Percentiles rank a stretch among this genome's conserved stretches.
Evolutionary conservation across 106 monocot species (phyloP).

Genomic region (Dioscorea dumetorum): DNA sequence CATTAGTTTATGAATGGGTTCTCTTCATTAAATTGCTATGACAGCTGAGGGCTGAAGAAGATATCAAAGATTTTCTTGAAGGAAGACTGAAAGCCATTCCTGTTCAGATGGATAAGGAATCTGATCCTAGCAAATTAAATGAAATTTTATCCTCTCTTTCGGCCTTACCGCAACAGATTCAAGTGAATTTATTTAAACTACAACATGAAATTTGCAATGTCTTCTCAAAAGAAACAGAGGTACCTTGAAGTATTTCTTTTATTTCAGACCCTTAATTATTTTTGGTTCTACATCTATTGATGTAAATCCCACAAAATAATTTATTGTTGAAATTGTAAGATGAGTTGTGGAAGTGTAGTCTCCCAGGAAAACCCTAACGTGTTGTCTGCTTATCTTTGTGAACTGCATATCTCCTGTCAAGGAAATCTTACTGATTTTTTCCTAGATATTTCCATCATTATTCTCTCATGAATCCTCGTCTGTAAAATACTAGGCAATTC

Average conservation of each 20-base stretch:
- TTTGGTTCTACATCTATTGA: too few species aligned
- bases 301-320: too few species aligned
- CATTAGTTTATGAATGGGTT: background rate
- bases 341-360: too few species aligned
- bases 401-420: too few species aligned
- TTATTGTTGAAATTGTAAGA: too few species aligned
- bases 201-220: slow-evolving; percentile 34
- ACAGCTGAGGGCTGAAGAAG: slow-evolving; percentile 81
- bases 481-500: too few species aligned
- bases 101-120: slow-evolving; percentile 42
- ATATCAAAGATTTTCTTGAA: slow-evolving; percentile 60
- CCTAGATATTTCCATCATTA: too few species aligned
- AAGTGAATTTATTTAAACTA: slow-evolving; percentile 39
- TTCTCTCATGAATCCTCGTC: too few species aligned
- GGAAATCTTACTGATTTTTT: too few species aligned
- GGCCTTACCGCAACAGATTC: slow-evolving; percentile 45
- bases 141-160: slow-evolving; percentile 50
- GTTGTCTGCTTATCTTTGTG: too few species aligned
- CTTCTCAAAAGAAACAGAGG: slow-evolving; percentile 60
- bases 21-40: slow-evolving; percentile 4
- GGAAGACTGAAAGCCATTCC: slow-evolving; percentile 44
- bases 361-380: too few species aligned
- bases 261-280: background rate
- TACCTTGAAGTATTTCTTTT: slow-evolving; percentile 9
- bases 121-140: slow-evolving; percentile 35